These are phyloP conservation scores for Pseudopediastrum boryanum DNA, from an alignment of 139 green algal species.

Conservation along the genomic window DNA sequence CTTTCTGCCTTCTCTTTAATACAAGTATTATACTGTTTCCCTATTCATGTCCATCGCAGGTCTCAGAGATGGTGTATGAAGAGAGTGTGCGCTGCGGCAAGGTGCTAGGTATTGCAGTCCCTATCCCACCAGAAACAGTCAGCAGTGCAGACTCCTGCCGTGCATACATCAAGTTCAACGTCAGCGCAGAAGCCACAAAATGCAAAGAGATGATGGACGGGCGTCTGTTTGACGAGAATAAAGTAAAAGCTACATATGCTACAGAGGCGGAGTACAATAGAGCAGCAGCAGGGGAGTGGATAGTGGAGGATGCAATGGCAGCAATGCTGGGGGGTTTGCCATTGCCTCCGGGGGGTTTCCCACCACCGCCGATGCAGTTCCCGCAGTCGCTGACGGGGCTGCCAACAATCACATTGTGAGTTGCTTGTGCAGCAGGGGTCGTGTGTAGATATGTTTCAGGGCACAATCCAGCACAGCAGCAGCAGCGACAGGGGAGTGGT, in stretches of 20 bases:
- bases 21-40: too few relatives aligned
- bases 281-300: conserved; percentile 70
- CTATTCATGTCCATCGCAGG: conserved; percentile 44
- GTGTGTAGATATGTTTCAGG: too few relatives aligned
- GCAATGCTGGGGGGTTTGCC: neutral
- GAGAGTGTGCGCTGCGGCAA: conserved; percentile 69
- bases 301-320: conserved; percentile 12
- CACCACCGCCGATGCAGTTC: neutral
- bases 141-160: conserved; percentile 48
- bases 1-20: too few relatives aligned
- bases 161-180: conserved; percentile 74
- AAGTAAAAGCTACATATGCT: conserved; percentile 60
- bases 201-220: conserved; percentile 69
- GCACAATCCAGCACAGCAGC: too few relatives aligned
- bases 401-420: neutral
- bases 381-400: neutral
- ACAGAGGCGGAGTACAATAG: conserved; percentile 67
- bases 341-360: too few relatives aligned
- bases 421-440: too few relatives aligned
- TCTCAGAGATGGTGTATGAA: conserved; percentile 74
- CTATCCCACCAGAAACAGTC: conserved; percentile 53
- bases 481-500: too few relatives aligned
- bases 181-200: conserved; percentile 51
- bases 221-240: conserved; percentile 78
- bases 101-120: conserved; percentile 64